These are phyloP conservation scores for Epichloe hybrida DNA, from an alignment of 2,329 filamentous ascomycete genomes.

Conservation along the genomic window DNA sequence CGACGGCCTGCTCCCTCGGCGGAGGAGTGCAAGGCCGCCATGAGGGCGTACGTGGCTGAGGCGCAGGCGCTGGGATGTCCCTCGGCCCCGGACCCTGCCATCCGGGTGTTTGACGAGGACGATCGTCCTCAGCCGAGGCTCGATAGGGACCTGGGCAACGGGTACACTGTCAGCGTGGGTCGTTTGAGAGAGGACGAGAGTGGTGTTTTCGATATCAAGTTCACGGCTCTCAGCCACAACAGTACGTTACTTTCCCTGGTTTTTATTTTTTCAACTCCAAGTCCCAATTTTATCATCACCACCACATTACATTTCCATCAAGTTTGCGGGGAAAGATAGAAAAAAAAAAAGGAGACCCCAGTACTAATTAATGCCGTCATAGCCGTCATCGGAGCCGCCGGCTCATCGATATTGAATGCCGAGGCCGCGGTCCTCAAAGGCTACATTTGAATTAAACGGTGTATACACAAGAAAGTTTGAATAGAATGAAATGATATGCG, in stretches of 20 bases:
- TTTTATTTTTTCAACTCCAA: not conserved
- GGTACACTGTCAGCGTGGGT: constrained; percentile 86
- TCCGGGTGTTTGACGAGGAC: constrained; percentile 77
- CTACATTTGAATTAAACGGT: constrained; percentile 43
- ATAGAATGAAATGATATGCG: not conserved
- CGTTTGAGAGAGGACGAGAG: constrained; percentile 74
- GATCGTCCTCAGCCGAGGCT: constrained; percentile 86
- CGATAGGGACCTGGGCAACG: constrained; percentile 71
- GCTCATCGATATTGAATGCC: constrained; percentile 87
- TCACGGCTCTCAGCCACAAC: constrained; percentile 80
- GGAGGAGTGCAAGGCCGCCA: constrained; percentile 63
- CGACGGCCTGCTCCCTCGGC: constrained; percentile 60
- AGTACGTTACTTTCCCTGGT: constrained; percentile 28
- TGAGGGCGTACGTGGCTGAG: constrained; percentile 71
- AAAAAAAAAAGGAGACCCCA: not conserved
- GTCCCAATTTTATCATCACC: not conserved
- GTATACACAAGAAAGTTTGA: not conserved
- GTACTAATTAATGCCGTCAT: not conserved
- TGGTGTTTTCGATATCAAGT: constrained; percentile 88
- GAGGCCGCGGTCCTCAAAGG: constrained; percentile 88
- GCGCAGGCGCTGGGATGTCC: constrained; percentile 74
- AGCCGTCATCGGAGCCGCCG: constrained; percentile 91
- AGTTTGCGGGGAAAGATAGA: not conserved
- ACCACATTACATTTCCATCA: not conserved
- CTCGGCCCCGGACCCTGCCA: constrained; percentile 68